Conservation (phyloP, 2,329 filamentous ascomycete species). For the Stylonectria norvegica region DNA sequence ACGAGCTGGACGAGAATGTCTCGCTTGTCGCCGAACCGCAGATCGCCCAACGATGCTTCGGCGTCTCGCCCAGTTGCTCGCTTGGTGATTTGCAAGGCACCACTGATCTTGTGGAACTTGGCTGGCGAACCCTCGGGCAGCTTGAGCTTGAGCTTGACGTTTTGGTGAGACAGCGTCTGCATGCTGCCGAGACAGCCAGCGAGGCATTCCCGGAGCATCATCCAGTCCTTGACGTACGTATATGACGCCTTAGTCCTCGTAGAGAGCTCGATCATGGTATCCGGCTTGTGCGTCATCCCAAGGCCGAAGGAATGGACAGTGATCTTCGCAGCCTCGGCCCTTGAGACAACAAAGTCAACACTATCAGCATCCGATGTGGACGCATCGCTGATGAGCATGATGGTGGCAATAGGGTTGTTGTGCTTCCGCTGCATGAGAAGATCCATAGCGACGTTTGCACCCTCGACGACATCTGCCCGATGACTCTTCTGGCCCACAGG, state of each 20-base stretch:
- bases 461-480: slow-evolving; percentile 93
- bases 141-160: slow-evolving; percentile 91
- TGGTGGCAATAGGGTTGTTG: slow-evolving; percentile 91
- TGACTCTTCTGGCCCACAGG: slow-evolving; percentile 96
- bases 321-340: slow-evolving; percentile 97
- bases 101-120: slow-evolving; percentile 98
- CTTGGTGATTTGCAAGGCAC: slow-evolving; percentile 93
- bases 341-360: slow-evolving; percentile 94
- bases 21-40: slow-evolving; percentile 90
- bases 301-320: slow-evolving; percentile 95
- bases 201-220: slow-evolving; percentile 97
- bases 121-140: slow-evolving; percentile 94
- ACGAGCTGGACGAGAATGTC: slow-evolving; percentile 93
- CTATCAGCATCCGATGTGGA: slow-evolving; percentile 92
- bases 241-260: slow-evolving; percentile 95
- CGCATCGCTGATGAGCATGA: slow-evolving; percentile 95
- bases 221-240: slow-evolving; percentile 99
- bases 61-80: slow-evolving; percentile 91
- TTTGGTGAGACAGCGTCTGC: slow-evolving; percentile 95
- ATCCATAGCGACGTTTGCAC: slow-evolving; percentile 97
- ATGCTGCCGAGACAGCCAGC: slow-evolving; percentile 89
- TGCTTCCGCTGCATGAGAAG: slow-evolving; percentile 96
- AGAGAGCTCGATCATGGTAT: slow-evolving; percentile 97
- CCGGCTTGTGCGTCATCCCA: slow-evolving; percentile 94
- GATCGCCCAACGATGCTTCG: slow-evolving; percentile 85